Evolutionary conservation across 495 filamentous ascomycete genomes (phyloP).

Genomic region (Aspergillus heteromorphus): DNA sequence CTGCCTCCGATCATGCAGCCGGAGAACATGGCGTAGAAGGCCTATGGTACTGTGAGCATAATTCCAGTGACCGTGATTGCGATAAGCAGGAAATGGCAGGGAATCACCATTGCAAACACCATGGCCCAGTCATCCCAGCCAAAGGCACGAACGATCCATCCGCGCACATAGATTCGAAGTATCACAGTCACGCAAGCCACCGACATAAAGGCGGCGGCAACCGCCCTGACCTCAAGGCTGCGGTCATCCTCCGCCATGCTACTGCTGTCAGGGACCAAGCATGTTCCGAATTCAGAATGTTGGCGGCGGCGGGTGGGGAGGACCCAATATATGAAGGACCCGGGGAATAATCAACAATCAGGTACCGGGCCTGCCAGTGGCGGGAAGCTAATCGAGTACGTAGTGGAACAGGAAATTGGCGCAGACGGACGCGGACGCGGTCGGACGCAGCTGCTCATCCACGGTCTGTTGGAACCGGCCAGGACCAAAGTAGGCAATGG

Average conservation of each 20-base stretch:
- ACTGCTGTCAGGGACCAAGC: conserved; percentile 1
- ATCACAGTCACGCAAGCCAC: conserved; percentile 33
- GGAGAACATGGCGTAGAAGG: conserved; percentile 29
- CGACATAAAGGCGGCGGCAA: conserved; percentile 35
- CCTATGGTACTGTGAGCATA: too few relatives aligned
- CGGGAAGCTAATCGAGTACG: not conserved
- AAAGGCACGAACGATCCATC: conserved; percentile 34
- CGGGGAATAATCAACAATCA: not conserved
- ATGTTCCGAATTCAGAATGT: not conserved
- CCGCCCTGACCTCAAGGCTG: conserved; percentile 24
- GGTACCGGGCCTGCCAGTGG: not conserved
- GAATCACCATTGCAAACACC: conserved; percentile 31
- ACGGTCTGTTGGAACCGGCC: not conserved
- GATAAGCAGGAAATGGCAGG: not conserved
- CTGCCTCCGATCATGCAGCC: conserved; percentile 37
- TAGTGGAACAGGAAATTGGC: not conserved
- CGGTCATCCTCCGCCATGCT: conserved; percentile 22
- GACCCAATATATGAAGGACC: not conserved
- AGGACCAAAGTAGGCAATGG: not conserved
- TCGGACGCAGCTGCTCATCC: not conserved
- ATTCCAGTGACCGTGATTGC: too few relatives aligned
- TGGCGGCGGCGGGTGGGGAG: not conserved
- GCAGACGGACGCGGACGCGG: not conserved
- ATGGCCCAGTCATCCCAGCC: conserved; percentile 41
- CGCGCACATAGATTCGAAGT: conserved; percentile 40